Conservation (phyloP, 768 basidiomycete species). For the Hortiboletus campestris region DNA sequence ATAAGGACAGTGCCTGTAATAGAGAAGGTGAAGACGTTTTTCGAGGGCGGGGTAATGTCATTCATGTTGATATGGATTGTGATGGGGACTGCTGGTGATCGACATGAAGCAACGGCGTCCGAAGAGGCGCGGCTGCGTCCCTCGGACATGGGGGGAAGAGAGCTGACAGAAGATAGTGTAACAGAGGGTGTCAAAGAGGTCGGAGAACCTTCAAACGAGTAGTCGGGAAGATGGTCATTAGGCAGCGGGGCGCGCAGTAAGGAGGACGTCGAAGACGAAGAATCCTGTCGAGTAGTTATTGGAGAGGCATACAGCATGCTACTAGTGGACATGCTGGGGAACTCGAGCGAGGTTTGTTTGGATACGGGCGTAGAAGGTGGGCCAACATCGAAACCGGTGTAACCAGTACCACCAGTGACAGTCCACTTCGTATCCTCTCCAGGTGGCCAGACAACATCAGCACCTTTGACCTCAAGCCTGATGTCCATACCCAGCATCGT, state of each 20-base stretch:
- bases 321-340: slow-evolving; percentile 26
- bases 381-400: slow-evolving; percentile 68
- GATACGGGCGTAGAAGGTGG: slow-evolving; percentile 38
- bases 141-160: slow-evolving; percentile 32
- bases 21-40: slow-evolving; percentile 63
- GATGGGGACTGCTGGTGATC: slow-evolving; percentile 58
- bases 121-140: slow-evolving; percentile 42
- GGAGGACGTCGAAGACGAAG: slow-evolving; percentile 53
- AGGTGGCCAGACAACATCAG: slow-evolving; percentile 65
- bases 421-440: slow-evolving; percentile 54
- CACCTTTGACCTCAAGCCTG: slow-evolving; percentile 63
- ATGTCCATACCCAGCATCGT: slow-evolving; percentile 79
- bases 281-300: slow-evolving; percentile 36
- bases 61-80: slow-evolving; percentile 81
- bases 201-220: slow-evolving; percentile 69
- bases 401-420: slow-evolving; percentile 61
- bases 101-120: slow-evolving; percentile 21
- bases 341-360: slow-evolving; percentile 51
- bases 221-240: slow-evolving; percentile 58
- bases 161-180: slow-evolving; percentile 39
- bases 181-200: slow-evolving; percentile 49
- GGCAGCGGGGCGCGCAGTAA: slow-evolving; percentile 77
- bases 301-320: slow-evolving; percentile 21
- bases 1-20: slow-evolving; percentile 67
- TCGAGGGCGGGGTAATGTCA: slow-evolving; percentile 63